Evolutionary conservation across 2,329 filamentous ascomycete genomes (phyloP).

Genomic region (Aureobasidium sp.): DNA sequence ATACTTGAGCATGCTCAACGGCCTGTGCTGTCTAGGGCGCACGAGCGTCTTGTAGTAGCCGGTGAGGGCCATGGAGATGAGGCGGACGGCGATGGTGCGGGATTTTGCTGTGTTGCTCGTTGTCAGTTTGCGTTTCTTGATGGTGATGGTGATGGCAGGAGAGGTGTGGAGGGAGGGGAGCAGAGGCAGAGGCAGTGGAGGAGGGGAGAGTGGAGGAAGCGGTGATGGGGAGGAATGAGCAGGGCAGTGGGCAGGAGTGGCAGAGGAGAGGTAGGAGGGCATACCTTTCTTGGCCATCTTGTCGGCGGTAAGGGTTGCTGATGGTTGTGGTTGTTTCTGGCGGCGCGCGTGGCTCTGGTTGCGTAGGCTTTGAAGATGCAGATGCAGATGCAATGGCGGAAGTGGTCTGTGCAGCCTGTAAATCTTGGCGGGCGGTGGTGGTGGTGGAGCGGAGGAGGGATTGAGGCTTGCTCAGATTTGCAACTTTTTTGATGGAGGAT

Average conservation of each 20-base stretch:
- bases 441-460: neutral
- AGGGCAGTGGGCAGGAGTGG: no score
- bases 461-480: no score
- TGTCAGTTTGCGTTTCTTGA: no score
- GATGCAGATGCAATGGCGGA: neutral
- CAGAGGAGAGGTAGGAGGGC: neutral
- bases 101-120: conserved; percentile 66
- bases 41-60: conserved; percentile 92
- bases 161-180: no score
- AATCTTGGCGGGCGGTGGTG: neutral
- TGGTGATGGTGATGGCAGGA: no score
- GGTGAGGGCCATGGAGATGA: conserved; percentile 97
- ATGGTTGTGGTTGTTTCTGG: neutral
- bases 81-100: conserved; percentile 83
- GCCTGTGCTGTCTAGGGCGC: conserved; percentile 68
- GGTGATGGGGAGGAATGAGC: no score
- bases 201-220: no score
- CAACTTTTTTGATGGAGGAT: no score
- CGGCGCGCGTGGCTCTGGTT: neutral
- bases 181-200: no score
- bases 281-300: conserved; percentile 28
- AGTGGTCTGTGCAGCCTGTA: neutral
- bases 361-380: no score
- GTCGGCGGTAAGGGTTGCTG: no score
- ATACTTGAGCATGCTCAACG: conserved; percentile 97